phyloP scores from a whole-genome alignment of 768 basidiomycete genomes.

The Boletus vermiculosoides region DNA sequence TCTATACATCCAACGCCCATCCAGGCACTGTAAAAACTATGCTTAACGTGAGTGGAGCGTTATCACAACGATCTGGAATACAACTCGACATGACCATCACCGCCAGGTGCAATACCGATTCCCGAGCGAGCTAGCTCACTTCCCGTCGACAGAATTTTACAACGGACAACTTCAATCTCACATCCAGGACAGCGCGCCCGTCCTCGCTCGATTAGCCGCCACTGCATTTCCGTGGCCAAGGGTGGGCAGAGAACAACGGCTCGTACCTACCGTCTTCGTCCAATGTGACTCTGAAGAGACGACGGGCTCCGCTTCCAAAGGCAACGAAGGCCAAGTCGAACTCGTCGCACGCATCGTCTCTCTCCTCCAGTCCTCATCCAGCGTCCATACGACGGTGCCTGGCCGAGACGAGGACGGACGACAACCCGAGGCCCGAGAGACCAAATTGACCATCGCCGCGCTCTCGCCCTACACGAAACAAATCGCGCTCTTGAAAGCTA shows the following conservation, averaged over 20 bases:
- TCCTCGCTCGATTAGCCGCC: conserved; percentile 37
- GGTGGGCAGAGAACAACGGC: conserved; percentile 16
- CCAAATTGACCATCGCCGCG: conserved; percentile 14
- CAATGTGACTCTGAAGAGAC: conserved; percentile 59
- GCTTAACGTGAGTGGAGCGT: conserved; percentile 45
- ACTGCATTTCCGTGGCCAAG: conserved; percentile 61
- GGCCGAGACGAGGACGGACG: background rate
- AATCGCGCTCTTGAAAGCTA: conserved; percentile 43
- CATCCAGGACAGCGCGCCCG: conserved; percentile 36
- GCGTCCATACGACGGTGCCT: background rate
- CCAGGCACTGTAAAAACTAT: conserved; percentile 52
- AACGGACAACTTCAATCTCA: conserved; percentile 51
- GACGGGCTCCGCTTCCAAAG: conserved; percentile 57
- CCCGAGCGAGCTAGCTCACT: conserved; percentile 52
- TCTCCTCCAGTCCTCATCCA: conserved; percentile 33
- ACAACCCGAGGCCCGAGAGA: background rate
- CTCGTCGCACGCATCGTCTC: conserved; percentile 48
- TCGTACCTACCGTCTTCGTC: conserved; percentile 57
- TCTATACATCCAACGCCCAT: conserved; percentile 41
- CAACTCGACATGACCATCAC: background rate
- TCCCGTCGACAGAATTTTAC: conserved; percentile 66
- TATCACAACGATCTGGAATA: background rate
- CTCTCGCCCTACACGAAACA: conserved; percentile 65
- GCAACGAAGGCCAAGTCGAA: conserved; percentile 57
- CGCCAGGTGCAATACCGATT: conserved; percentile 62